These are phyloP conservation scores for Saturnispora gosingensis DNA, from an alignment of 805 yeast genomes.

Conservation along the genomic window DNA sequence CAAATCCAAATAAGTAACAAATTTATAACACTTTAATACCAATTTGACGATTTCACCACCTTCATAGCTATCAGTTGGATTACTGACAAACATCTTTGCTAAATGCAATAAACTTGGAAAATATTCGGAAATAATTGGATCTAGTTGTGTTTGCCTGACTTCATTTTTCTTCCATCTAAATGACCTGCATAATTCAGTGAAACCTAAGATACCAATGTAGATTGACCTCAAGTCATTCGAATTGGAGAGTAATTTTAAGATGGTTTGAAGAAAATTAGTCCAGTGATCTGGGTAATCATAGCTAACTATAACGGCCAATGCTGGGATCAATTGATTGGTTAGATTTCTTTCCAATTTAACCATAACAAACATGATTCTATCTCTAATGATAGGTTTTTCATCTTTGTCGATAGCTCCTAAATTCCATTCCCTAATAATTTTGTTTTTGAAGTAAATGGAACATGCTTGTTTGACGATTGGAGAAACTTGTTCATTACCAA, in stretches of 20 bases:
- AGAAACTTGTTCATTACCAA: slow-evolving; percentile 43
- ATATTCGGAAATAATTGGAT: slow-evolving; percentile 47
- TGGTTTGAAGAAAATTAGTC: slow-evolving; percentile 46
- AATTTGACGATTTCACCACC: slow-evolving; percentile 68
- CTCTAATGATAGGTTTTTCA: slow-evolving; percentile 68
- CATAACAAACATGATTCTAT: slow-evolving; percentile 57
- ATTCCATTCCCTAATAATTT: slow-evolving; percentile 58
- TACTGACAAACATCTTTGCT: slow-evolving; percentile 46
- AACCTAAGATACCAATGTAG: slow-evolving; percentile 66
- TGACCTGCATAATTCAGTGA: slow-evolving; percentile 65
- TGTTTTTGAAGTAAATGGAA: slow-evolving; percentile 80
- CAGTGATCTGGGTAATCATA: slow-evolving; percentile 35
- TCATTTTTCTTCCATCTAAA: slow-evolving; percentile 69
- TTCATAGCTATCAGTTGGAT: slow-evolving; percentile 21
- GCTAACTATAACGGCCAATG: slow-evolving; percentile 41
- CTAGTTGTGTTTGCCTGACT: slow-evolving; percentile 42
- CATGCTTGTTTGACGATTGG: slow-evolving; percentile 63
- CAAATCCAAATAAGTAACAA: slow-evolving; percentile 69
- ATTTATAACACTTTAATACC: slow-evolving; percentile 71
- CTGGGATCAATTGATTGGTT: slow-evolving; percentile 42
- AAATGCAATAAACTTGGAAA: slow-evolving; percentile 64
- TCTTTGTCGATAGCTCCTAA: slow-evolving; percentile 43
- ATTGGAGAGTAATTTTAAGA: slow-evolving; percentile 36
- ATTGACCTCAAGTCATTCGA: slow-evolving; percentile 32
- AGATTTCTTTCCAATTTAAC: slow-evolving; percentile 36